Conservation (phyloP, 2,329 filamentous ascomycete species). For the Diaporthe humulicola region DNA sequence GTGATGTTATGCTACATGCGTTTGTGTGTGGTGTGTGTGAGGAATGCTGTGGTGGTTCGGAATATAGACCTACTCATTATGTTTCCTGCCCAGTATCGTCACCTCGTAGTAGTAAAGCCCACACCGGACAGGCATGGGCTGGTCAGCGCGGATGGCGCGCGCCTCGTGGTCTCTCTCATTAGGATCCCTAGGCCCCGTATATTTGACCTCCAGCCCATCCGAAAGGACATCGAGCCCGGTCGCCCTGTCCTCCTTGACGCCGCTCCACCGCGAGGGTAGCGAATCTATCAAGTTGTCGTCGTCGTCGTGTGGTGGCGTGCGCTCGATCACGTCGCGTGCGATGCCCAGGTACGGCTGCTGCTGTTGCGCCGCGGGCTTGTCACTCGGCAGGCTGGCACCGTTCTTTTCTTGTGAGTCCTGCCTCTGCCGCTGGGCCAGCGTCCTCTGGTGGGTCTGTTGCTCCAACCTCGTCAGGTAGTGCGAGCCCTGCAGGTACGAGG, state of each 20-base stretch:
- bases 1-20: not conserved
- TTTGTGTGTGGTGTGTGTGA: not conserved
- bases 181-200: conserved; percentile 60
- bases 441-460: conserved; percentile 74
- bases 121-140: conserved; percentile 88
- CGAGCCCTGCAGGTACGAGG: conserved; percentile 85
- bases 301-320: conserved; percentile 71
- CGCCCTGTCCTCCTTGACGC: conserved; percentile 76
- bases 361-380: conserved; percentile 66
- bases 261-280: conserved; percentile 85
- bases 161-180: conserved; percentile 78
- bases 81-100: conserved; percentile 62
- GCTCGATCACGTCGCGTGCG: conserved; percentile 87
- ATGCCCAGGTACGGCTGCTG: conserved; percentile 76
- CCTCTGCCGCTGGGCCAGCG: conserved; percentile 63
- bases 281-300: conserved; percentile 71
- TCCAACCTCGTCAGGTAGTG: conserved; percentile 83
- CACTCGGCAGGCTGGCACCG: conserved; percentile 62
- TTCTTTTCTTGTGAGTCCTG: conserved; percentile 61
- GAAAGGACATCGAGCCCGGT: conserved; percentile 78
- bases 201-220: conserved; percentile 80
- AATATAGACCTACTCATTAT: conserved; percentile 64
- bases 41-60: conserved; percentile 14
- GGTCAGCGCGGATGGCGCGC: conserved; percentile 84
- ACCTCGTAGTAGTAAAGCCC: conserved; percentile 96